Conservation (phyloP, 352 stramenopile genomes). For the Pythium phragmitis region DNA sequence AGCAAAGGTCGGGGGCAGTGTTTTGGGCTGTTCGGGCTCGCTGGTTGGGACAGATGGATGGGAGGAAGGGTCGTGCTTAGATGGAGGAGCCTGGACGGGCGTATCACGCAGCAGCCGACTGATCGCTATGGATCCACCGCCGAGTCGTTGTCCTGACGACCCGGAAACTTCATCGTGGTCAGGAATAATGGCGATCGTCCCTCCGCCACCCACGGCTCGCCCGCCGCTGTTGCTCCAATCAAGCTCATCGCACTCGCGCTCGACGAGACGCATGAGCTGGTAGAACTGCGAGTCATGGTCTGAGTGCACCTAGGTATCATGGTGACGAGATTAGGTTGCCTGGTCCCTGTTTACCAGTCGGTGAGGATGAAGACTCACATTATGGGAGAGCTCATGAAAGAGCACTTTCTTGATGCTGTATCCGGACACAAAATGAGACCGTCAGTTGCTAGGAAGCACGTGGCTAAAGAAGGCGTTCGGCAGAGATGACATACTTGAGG, state of each 20-base stretch:
- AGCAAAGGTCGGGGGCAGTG: background rate
- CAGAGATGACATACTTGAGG: slow-evolving; percentile 42
- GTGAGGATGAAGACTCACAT: slow-evolving; percentile 47
- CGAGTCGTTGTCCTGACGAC: slow-evolving; percentile 36
- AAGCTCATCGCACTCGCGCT: slow-evolving; percentile 68
- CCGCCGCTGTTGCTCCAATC: slow-evolving; percentile 61
- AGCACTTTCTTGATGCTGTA: slow-evolving; percentile 92
- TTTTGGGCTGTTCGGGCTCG: background rate
- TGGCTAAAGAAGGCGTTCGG: background rate
- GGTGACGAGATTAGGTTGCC: background rate
- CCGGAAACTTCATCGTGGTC: slow-evolving; percentile 21
- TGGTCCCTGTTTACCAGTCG: background rate
- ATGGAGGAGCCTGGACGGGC: background rate
- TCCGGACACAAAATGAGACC: background rate
- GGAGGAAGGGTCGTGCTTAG: background rate
- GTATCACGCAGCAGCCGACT: slow-evolving; percentile 33
- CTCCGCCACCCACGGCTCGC: slow-evolving; percentile 34
- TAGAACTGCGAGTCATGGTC: slow-evolving; percentile 84
- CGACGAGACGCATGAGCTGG: slow-evolving; percentile 75
- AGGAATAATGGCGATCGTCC: slow-evolving; percentile 21
- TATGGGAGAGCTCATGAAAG: slow-evolving; percentile 94
- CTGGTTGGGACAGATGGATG: background rate
- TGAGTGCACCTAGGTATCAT: slow-evolving; percentile 54
- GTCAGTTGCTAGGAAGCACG: background rate
- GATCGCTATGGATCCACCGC: slow-evolving; percentile 30